Evolutionary conservation across 1,284 basidiomycete species (phyloP), one percentile per base, ranked within the genome.

Genomic region (Cutaneotrichosporon cavernicola): DNA sequence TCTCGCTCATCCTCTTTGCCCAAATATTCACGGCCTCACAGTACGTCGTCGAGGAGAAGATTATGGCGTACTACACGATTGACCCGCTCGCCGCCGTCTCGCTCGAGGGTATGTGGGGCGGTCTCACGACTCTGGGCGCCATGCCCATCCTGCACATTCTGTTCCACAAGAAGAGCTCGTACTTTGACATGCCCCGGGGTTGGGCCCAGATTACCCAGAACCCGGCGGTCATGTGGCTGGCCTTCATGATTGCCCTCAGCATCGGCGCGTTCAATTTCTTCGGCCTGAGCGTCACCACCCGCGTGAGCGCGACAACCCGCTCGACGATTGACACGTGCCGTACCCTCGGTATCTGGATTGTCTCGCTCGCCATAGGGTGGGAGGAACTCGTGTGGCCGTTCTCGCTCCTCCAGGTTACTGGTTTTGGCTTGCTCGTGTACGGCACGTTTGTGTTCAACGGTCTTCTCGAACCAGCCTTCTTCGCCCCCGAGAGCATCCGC

Each of bases 191-290:
- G 61, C 85, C 88, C 22, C 88, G 90, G 63, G 96, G 95, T 46
- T 96, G 90, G 88, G 81, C 86, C 71, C 94, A 99, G 82, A 92
- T 96, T 83, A 83, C 92, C 65, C 80, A 87, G 72, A 90, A 88
- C 40, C 88, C 90, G 0, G 80, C 85, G 18, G 93, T 99, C 30
- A 83, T 93, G 55, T 87, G 86, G 76, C 88, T 89, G 56, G 88
- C 87, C 18, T 76, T 96, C 56, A 89, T 87, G 55, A 91, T 94
- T 74, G 90, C 90, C 56, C 81, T 86, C 74, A 88, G 86, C 65
- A 98, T 98, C 69, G 86, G 92, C n/a, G 82, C 94, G 30, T 99
- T 96, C 87, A 99, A 99, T 83, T 95, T 89, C 81, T 97, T 94
- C 73, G 94, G 96, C 6, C 82, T 98, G 52, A 91, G 89, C 75